Percentiles rank a stretch among this genome's conserved stretches.
Evolutionary conservation across 2,329 filamentous ascomycete species (phyloP).

Genomic region (Coleophoma crateriformis): DNA sequence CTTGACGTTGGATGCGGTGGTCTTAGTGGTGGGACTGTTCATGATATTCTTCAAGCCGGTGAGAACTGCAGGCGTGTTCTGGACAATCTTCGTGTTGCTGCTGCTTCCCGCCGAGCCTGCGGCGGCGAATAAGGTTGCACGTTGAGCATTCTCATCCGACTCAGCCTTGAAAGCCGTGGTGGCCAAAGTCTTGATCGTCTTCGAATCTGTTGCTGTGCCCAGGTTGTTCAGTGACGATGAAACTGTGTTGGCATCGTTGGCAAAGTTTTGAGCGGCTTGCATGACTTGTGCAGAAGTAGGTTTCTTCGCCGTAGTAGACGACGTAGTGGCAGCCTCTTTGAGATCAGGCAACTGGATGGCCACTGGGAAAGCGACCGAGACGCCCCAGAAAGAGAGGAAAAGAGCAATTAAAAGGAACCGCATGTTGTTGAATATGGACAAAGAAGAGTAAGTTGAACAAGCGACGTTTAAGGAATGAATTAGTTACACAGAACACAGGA

Average conservation of each 20-base stretch:
- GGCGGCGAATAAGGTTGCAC: constrained; percentile 14
- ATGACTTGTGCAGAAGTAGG: constrained; percentile 7
- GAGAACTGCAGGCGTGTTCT: constrained; percentile 18
- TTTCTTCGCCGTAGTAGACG: constrained; percentile 1
- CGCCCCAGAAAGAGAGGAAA: constrained; percentile 8
- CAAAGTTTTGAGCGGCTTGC: constrained; percentile 14
- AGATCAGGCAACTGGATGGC: constrained; percentile 1
- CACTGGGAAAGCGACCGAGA: constrained; percentile 6
- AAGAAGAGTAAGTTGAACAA: neutral
- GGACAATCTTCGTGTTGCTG: constrained; percentile 19
- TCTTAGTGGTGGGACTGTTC: constrained; percentile 8
- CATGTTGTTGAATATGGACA: constrained; percentile 9
- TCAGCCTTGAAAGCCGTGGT: constrained; percentile 17
- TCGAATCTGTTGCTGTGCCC: constrained; percentile 5
- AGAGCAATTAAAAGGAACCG: constrained; percentile 9
- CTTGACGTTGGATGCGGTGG: constrained; percentile 5
- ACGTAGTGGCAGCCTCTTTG: neutral
- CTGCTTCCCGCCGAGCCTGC: constrained; percentile 12
- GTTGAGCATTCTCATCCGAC: constrained; percentile 17
- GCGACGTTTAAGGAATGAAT: neutral
- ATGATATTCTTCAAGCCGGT: constrained; percentile 14
- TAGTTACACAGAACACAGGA: neutral
- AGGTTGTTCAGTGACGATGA: constrained; percentile 16
- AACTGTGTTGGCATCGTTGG: constrained; percentile 19
- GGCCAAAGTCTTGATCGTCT: constrained; percentile 13